Percentiles rank a stretch among this genome's conserved stretches.
phyloP scores from a whole-genome alignment of 257 asterid genomes.

The Solanum ahanhuiri region DNA sequence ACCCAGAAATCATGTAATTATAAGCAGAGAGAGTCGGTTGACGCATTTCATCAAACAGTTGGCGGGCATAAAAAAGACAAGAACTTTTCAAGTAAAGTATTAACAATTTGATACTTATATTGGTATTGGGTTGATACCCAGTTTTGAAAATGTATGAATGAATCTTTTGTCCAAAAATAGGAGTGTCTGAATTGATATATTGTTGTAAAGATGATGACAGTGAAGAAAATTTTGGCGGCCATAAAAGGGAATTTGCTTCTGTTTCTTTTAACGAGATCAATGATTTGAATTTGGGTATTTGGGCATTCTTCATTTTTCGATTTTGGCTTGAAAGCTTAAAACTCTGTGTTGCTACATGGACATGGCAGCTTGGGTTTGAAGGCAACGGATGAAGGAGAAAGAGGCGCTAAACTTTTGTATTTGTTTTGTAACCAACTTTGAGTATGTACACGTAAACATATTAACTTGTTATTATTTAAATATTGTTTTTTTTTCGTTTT shows the following conservation, averaged over 20 bases:
- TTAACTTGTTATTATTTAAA: no score
- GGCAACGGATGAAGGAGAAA: background rate
- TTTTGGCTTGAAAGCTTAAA: background rate
- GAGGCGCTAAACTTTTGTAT: background rate
- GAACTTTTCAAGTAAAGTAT: slow-evolving; percentile 44
- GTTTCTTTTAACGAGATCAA: background rate
- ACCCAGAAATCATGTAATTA: slow-evolving; percentile 79
- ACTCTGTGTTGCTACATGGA: background rate
- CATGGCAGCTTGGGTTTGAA: background rate
- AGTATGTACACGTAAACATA: no score
- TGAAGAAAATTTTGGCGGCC: slow-evolving; percentile 17
- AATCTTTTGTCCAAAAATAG: slow-evolving; percentile 63
- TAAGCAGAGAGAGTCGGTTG: slow-evolving; percentile 59
- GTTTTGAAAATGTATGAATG: slow-evolving; percentile 64
- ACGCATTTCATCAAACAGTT: slow-evolving; percentile 68
- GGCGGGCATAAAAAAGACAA: slow-evolving; percentile 41
- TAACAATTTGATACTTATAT: slow-evolving; percentile 66
- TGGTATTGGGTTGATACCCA: slow-evolving; percentile 52
- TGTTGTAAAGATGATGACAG: slow-evolving; percentile 43
- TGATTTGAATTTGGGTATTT: background rate
- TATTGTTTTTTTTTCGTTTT: no score
- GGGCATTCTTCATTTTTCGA: background rate
- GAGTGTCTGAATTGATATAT: slow-evolving; percentile 62
- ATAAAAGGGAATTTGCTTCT: background rate
- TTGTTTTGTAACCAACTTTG: background rate